phyloP scores from a whole-genome alignment of 352 stramenopile species.

The Stramenopiles sp. region DNA sequence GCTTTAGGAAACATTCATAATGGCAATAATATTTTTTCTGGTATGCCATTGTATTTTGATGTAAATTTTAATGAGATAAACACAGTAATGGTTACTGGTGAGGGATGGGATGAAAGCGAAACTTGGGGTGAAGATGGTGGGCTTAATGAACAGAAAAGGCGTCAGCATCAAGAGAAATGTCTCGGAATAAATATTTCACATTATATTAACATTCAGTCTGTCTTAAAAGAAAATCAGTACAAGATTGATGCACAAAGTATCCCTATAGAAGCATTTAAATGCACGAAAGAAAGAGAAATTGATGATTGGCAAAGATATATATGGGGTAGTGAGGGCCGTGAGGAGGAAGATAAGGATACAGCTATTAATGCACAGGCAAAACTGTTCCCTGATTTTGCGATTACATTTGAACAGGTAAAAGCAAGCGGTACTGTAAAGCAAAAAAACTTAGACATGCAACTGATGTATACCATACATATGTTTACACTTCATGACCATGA shows the following conservation, averaged over 20 bases:
- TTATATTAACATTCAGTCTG: background rate
- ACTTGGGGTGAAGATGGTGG: too few species aligned
- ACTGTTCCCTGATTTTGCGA: background rate
- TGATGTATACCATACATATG: background rate
- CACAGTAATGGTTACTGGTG: too few species aligned
- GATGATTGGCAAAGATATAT: background rate
- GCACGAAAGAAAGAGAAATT: background rate
- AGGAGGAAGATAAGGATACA: too few species aligned
- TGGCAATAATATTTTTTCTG: background rate
- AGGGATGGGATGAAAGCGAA: too few species aligned
- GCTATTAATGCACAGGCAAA: background rate
- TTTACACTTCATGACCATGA: background rate
- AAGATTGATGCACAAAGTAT: background rate
- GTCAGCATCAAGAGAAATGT: too few species aligned
- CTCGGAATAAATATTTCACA: background rate
- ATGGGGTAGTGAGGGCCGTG: too few species aligned
- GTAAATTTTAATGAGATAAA: too few species aligned
- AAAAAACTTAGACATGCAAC: background rate
- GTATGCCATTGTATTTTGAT: background rate
- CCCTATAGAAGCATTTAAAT: background rate
- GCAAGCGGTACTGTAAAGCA: background rate
- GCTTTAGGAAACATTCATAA: background rate
- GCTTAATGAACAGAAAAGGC: too few species aligned
- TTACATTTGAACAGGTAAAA: background rate
- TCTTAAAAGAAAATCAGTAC: background rate